These are phyloP conservation scores for Filobasidium uniguttulatum DNA, from an alignment of 1,284 basidiomycete species.

Conservation along the genomic window DNA sequence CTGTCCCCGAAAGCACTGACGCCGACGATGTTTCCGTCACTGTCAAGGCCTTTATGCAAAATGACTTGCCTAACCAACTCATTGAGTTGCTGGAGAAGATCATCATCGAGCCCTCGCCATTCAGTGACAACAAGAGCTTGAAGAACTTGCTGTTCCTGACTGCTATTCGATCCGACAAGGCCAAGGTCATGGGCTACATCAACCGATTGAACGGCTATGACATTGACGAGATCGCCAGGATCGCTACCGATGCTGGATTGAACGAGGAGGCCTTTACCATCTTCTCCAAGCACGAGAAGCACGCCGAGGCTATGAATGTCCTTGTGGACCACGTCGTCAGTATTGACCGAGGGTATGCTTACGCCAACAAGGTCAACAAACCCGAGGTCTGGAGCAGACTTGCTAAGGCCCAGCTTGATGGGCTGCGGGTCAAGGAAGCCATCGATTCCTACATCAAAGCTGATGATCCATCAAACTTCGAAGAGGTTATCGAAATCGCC, in stretches of 20 bases:
- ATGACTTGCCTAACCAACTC: conserved; percentile 91
- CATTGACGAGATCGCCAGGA: conserved; percentile 84
- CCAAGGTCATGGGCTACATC: conserved; percentile 96
- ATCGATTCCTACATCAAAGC: conserved; percentile 99
- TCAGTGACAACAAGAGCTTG: conserved; percentile 91
- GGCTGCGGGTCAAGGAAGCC: conserved; percentile 93
- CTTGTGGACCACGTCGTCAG: conserved; percentile 97
- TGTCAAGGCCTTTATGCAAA: conserved; percentile 96
- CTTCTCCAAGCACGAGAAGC: conserved; percentile 88
- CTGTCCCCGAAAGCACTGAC: conserved; percentile 92
- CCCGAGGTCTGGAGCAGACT: conserved; percentile 95
- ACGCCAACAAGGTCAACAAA: conserved; percentile 90
- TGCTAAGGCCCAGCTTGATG: conserved; percentile 98
- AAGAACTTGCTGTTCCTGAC: conserved; percentile 92
- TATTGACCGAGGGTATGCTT: conserved; percentile 91
- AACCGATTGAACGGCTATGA: conserved; percentile 96
- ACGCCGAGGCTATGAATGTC: conserved; percentile 90
- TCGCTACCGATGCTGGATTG: conserved; percentile 89
- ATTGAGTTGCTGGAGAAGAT: conserved; percentile 99
- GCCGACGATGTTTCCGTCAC: conserved; percentile 97
- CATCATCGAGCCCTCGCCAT: conserved; percentile 89
- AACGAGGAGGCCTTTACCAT: conserved; percentile 95
- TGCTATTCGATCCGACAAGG: conserved; percentile 94
- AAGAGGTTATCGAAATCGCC: conserved; percentile 93
- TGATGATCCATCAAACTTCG: conserved; percentile 87